phyloP scores from a whole-genome alignment of 805 yeast genomes.

The Lipomyces sp. region DNA sequence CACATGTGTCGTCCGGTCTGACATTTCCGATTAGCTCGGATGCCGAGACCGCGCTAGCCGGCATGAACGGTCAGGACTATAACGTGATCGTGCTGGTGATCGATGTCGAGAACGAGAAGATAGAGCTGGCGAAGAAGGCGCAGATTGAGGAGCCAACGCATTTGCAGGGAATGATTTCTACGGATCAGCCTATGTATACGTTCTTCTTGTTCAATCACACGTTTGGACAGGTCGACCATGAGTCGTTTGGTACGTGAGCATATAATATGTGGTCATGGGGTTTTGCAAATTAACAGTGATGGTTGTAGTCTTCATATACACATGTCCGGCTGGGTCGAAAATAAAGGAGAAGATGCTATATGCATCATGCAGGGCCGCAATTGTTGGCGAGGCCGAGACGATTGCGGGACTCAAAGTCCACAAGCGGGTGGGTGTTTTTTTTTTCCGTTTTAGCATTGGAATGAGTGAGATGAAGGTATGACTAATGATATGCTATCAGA shows the following conservation, averaged over 20 bases:
- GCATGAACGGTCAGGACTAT: slow-evolving; percentile 42
- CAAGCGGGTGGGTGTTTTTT: slow-evolving; percentile 36
- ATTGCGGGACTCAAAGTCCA: slow-evolving; percentile 32
- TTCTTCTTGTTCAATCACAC: slow-evolving; percentile 47
- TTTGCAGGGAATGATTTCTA: slow-evolving; percentile 46
- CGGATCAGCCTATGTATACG: slow-evolving; percentile 62
- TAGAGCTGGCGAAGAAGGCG: slow-evolving; percentile 47
- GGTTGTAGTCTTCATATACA: slow-evolving; percentile 65
- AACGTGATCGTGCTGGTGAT: slow-evolving; percentile 56
- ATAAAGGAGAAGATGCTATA: slow-evolving; percentile 91
- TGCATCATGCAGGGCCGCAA: slow-evolving; percentile 67
- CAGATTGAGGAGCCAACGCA: slow-evolving; percentile 43
- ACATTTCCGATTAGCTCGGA: slow-evolving; percentile 42
- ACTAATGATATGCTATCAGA: slow-evolving; percentile 16
- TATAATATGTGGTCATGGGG: background rate
- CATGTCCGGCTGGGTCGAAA: slow-evolving; percentile 89
- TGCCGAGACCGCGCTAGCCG: slow-evolving; percentile 43
- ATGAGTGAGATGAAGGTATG: background rate
- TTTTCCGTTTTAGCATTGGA: background rate
- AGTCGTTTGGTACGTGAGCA: slow-evolving; percentile 17
- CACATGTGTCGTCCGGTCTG: slow-evolving; percentile 37
- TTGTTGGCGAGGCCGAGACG: slow-evolving; percentile 42
- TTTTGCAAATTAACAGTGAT: background rate
- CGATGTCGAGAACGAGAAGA: slow-evolving; percentile 55
- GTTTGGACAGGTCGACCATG: slow-evolving; percentile 47